Conservation (phyloP, 306 rosid genomes). For the Carpinus fangiana region DNA sequence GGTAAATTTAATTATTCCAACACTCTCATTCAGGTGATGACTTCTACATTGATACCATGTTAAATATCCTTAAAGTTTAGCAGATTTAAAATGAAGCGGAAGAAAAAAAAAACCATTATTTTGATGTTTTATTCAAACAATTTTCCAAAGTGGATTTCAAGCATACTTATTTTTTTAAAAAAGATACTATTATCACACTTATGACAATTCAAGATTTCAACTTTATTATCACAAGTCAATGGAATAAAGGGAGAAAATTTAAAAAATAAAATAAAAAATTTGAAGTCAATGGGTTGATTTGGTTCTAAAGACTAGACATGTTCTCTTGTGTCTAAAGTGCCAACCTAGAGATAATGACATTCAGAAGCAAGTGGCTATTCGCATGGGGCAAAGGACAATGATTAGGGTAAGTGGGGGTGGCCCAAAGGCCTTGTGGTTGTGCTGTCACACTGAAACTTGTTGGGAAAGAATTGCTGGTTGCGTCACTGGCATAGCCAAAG, state of each 20-base stretch:
- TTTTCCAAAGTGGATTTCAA: too few species aligned
- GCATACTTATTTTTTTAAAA: too few species aligned
- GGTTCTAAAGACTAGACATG: constrained; percentile 2
- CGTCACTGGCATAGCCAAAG: constrained; percentile 14
- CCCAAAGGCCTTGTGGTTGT: constrained; percentile 14
- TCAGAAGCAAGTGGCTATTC: constrained; percentile 26
- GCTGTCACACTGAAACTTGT: constrained; percentile 45
- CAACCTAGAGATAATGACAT: constrained; percentile 27
- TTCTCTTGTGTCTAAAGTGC: constrained; percentile 19
- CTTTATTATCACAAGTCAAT: constrained; percentile 23
- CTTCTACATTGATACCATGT: too few species aligned
- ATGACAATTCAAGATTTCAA: too few species aligned
- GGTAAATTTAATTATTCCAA: too few species aligned
- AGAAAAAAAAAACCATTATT: too few species aligned
- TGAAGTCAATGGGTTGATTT: constrained; percentile 37
- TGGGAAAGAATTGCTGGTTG: constrained; percentile 23
- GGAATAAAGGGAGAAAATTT: not conserved
- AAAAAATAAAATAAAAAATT: not conserved
- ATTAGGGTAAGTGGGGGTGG: constrained; percentile 32
- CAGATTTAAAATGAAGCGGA: too few species aligned
- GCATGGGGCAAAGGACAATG: constrained; percentile 38
- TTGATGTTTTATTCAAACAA: too few species aligned
- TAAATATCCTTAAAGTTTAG: too few species aligned
- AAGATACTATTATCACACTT: too few species aligned
- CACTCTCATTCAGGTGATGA: too few species aligned